These are phyloP conservation scores for Leavenworthia alabamica DNA, from an alignment of 345 rosid genomes.

Conservation along the genomic window DNA sequence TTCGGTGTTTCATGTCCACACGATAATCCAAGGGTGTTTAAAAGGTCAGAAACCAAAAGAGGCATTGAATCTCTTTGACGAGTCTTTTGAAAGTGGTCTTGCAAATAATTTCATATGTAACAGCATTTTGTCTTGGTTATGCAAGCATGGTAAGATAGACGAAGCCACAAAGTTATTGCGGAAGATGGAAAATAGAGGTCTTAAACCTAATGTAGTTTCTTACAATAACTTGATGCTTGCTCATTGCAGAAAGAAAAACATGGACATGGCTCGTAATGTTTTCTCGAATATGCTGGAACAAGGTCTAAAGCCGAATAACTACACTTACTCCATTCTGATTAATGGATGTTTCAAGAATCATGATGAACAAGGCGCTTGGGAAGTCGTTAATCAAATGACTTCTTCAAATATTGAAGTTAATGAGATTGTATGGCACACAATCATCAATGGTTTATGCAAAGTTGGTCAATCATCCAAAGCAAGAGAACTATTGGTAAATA, in stretches of 20 bases:
- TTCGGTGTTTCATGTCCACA: slow-evolving; percentile 41
- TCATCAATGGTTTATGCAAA: slow-evolving; percentile 62
- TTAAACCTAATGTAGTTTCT: slow-evolving; percentile 44
- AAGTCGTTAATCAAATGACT: slow-evolving; percentile 48
- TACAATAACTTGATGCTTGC: slow-evolving; percentile 60
- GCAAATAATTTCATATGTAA: slow-evolving; percentile 56
- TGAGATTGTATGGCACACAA: slow-evolving; percentile 46
- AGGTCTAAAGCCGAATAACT: slow-evolving; percentile 50
- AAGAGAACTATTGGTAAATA: slow-evolving; percentile 40
- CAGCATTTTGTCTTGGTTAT: slow-evolving; percentile 44
- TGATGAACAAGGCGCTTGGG: slow-evolving; percentile 39
- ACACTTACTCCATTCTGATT: slow-evolving; percentile 56
- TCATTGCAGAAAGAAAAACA: slow-evolving; percentile 38
- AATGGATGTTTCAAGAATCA: slow-evolving; percentile 58
- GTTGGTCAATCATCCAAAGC: slow-evolving; percentile 53
- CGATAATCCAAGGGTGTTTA: slow-evolving; percentile 52
- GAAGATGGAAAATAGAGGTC: slow-evolving; percentile 48
- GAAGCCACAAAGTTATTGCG: slow-evolving; percentile 50
- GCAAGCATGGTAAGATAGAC: slow-evolving; percentile 44
- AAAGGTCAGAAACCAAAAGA: slow-evolving; percentile 33
- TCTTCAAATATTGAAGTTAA: slow-evolving; percentile 41
- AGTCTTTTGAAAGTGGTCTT: slow-evolving; percentile 44
- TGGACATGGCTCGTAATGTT: slow-evolving; percentile 41
- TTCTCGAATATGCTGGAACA: slow-evolving; percentile 43
- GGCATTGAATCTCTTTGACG: slow-evolving; percentile 48